A percentile compares a stretch with the other conserved stretches of the same genome.
phyloP scores from a whole-genome alignment of 75 land plant species.

The Pinus taeda region DNA sequence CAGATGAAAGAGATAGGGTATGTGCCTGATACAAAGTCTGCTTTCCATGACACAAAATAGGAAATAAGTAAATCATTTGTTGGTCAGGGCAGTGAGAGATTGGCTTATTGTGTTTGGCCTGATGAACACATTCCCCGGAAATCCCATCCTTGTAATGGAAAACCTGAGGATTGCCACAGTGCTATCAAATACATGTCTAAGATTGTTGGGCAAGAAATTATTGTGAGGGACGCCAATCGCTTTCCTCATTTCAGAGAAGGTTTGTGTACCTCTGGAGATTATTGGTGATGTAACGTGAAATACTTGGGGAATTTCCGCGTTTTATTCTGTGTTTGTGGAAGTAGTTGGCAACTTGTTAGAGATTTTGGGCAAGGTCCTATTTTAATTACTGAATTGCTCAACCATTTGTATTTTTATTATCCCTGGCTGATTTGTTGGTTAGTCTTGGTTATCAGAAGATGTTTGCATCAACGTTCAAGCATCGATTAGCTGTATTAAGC shows the following conservation, averaged over 20 bases:
- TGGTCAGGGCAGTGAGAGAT: slow-evolving; percentile 51
- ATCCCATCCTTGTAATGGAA: slow-evolving; percentile 63
- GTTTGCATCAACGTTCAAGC: too few relatives aligned
- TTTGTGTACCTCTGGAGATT: slow-evolving; percentile 41
- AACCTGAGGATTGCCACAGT: slow-evolving; percentile 56
- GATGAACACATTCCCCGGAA: slow-evolving; percentile 62
- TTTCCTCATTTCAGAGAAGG: slow-evolving; percentile 44
- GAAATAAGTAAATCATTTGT: slow-evolving; percentile 47
- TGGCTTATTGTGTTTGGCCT: slow-evolving; percentile 59
- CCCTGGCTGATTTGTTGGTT: too few relatives aligned
- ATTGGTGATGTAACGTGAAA: slow-evolving; percentile 21
- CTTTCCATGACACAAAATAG: slow-evolving; percentile 40
- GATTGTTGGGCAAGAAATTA: too few relatives aligned
- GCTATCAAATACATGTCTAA: not conserved
- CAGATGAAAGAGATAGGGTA: slow-evolving; percentile 39
- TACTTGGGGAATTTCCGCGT: too few relatives aligned
- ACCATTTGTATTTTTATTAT: too few relatives aligned
- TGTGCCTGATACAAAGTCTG: slow-evolving; percentile 35
- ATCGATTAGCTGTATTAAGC: too few relatives aligned
- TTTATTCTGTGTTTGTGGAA: too few relatives aligned
- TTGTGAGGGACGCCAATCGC: slow-evolving; percentile 18
- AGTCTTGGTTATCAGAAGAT: too few relatives aligned
- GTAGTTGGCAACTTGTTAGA: too few relatives aligned
- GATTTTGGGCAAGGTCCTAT: too few relatives aligned
- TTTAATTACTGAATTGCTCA: too few relatives aligned